phyloP scores from a whole-genome alignment of 768 basidiomycete genomes.

The Serpula lacrymans region DNA sequence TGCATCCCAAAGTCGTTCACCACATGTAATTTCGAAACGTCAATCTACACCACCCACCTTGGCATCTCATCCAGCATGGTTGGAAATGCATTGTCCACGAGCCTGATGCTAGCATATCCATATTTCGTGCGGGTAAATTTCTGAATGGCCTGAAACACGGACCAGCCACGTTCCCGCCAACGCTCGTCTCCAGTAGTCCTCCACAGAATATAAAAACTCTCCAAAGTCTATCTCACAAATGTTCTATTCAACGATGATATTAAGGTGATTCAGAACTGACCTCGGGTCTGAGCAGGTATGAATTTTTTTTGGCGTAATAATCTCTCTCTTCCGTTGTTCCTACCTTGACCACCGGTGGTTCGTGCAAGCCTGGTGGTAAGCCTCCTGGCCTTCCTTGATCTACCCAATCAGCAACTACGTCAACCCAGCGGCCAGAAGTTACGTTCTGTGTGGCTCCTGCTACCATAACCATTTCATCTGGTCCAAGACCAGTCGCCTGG shows the following conservation, averaged over 20 bases:
- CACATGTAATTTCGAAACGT: too few relatives aligned
- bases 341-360: slow-evolving; percentile 14
- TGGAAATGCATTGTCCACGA: slow-evolving; percentile 32
- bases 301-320: slow-evolving; percentile 30
- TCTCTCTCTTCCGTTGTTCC: slow-evolving; percentile 28
- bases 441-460: slow-evolving; percentile 8
- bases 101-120: slow-evolving; percentile 44
- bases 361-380: slow-evolving; percentile 32
- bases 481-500: slow-evolving; percentile 30
- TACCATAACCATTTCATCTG: slow-evolving; percentile 16
- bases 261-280: slow-evolving; percentile 24
- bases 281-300: slow-evolving; percentile 49
- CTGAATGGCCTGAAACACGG: slow-evolving; percentile 42
- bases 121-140: slow-evolving; percentile 39
- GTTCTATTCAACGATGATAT: too few relatives aligned
- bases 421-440: slow-evolving; percentile 34
- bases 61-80: slow-evolving; percentile 47
- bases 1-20: slow-evolving; percentile 11
- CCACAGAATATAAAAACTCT: slow-evolving; percentile 55
- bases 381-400: slow-evolving; percentile 30
- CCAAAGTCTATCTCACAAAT: slow-evolving; percentile 37
- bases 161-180: slow-evolving; percentile 56
- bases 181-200: slow-evolving; percentile 44
- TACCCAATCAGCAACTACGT: slow-evolving; percentile 42
- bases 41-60: slow-evolving; percentile 12